phyloP scores from a whole-genome alignment of 129 eudicot genomes.

The Flaveria trinervia region DNA sequence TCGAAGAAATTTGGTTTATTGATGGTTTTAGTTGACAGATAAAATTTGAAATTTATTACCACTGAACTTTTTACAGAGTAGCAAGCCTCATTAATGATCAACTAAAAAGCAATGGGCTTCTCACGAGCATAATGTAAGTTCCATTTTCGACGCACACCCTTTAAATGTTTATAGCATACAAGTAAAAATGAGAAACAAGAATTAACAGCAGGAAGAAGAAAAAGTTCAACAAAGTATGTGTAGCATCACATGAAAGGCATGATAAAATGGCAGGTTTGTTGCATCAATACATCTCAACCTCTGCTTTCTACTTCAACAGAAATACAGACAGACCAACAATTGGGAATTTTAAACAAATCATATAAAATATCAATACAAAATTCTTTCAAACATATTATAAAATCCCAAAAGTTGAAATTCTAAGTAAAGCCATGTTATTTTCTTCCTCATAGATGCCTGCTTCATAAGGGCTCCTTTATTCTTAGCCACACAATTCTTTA shows the following conservation, averaged over 20 bases:
- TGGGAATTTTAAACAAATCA: constrained; percentile 2
- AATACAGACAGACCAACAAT: constrained; percentile 27
- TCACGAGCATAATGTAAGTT: constrained; percentile 48
- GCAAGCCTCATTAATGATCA: constrained; percentile 55
- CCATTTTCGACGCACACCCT: too few species aligned
- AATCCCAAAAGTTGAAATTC: too few species aligned
- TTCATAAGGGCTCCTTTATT: constrained; percentile 35
- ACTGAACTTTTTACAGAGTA: constrained; percentile 25
- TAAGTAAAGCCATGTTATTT: too few species aligned
- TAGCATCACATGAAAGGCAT: constrained; percentile 55
- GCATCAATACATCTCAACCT: background rate
- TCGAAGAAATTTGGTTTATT: constrained; percentile 13
- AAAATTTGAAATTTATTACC: constrained; percentile 30
- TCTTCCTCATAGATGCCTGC: constrained; percentile 13
- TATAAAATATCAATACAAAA: background rate
- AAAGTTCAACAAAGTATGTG: constrained; percentile 24
- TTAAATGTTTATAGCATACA: constrained; percentile 37
- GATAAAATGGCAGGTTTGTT: constrained; percentile 36
- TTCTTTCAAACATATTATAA: too few species aligned
- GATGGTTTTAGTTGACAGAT: constrained; percentile 20
- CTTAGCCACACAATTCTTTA: constrained; percentile 35
- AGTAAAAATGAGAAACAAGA: constrained; percentile 22
- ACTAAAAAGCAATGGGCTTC: constrained; percentile 49
- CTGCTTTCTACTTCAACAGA: constrained; percentile 26
- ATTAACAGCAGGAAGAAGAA: constrained; percentile 13